Evolutionary conservation across 2,329 filamentous ascomycete genomes (phyloP).

Genomic region (Scedosporium minutisporum): DNA sequence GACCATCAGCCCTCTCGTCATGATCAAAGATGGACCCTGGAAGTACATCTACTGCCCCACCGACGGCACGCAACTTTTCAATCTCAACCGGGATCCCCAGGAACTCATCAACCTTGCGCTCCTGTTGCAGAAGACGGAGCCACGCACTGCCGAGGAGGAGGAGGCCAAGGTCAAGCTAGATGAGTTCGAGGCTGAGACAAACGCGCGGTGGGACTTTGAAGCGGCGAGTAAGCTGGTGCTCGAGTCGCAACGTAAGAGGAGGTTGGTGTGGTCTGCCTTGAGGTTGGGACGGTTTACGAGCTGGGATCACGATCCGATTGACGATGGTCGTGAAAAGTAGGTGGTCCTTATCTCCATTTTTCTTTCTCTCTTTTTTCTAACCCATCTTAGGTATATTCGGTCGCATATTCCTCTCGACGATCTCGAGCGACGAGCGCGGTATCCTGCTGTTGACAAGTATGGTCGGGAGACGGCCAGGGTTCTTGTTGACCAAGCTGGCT

Average conservation of each 20-base stretch:
- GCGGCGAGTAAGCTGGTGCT: constrained; percentile 67
- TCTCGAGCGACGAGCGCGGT: constrained; percentile 66
- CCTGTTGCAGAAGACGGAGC: constrained; percentile 24
- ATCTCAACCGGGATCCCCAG: constrained; percentile 63
- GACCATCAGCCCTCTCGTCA: constrained; percentile 79
- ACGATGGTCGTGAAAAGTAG: constrained; percentile 58
- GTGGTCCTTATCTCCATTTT: constrained; percentile 15
- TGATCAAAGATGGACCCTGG: constrained; percentile 84
- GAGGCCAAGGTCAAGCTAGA: constrained; percentile 42
- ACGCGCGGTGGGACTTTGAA: constrained; percentile 70
- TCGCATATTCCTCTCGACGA: constrained; percentile 74
- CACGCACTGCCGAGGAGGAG: constrained; percentile 26
- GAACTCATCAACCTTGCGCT: constrained; percentile 67
- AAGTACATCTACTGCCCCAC: constrained; percentile 83
- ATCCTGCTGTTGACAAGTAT: constrained; percentile 51
- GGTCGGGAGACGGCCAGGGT: constrained; percentile 37
- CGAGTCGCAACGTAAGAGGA: constrained; percentile 66
- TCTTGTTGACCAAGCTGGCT: constrained; percentile 32
- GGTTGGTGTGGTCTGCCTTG: constrained; percentile 71
- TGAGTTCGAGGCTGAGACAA: constrained; percentile 65
- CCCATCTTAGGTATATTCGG: constrained; percentile 62
- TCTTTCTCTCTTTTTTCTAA: constrained; percentile 14
- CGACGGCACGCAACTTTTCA: constrained; percentile 77
- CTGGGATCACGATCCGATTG: constrained; percentile 77
- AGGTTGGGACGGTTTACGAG: constrained; percentile 65